Evolutionary conservation across 495 filamentous ascomycete species (phyloP).

Genomic region (Cairneyella variabilis): DNA sequence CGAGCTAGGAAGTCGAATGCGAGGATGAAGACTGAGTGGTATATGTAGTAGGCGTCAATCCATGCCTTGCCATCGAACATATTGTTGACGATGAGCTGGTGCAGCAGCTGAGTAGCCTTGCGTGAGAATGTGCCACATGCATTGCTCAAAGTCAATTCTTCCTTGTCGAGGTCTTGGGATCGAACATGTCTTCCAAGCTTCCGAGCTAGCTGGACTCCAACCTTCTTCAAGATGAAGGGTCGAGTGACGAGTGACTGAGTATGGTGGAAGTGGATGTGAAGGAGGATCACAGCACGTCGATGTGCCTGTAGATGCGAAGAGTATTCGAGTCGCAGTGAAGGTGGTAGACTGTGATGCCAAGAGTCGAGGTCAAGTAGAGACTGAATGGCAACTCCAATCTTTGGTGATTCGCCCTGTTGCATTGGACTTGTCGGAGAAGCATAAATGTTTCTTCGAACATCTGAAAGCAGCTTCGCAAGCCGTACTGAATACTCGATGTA

Average conservation of each 20-base stretch:
- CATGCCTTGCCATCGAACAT: constrained; percentile 25
- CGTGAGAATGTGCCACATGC: constrained; percentile 19
- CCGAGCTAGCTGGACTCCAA: constrained; percentile 20
- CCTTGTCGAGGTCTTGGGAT: constrained; percentile 23
- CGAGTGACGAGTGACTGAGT: constrained; percentile 28
- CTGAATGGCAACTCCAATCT: constrained; percentile 19
- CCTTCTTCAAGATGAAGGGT: constrained; percentile 29
- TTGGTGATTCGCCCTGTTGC: constrained; percentile 19
- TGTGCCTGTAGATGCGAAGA: constrained; percentile 23
- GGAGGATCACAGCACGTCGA: constrained; percentile 26
- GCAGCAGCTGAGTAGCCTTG: constrained; percentile 15
- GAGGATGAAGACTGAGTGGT: constrained; percentile 26
- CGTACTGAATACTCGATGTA: constrained; percentile 27
- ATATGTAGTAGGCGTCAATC: constrained; percentile 28
- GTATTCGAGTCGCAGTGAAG: constrained; percentile 23
- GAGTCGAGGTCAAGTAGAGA: constrained; percentile 33
- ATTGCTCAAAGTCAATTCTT: constrained; percentile 20
- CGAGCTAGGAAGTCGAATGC: constrained; percentile 26
- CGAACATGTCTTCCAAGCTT: constrained; percentile 20
- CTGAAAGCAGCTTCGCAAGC: constrained; percentile 14
- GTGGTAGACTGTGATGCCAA: constrained; percentile 36
- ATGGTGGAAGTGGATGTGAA: constrained; percentile 34
- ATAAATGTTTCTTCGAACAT: constrained; percentile 21
- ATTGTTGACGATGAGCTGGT: constrained; percentile 15
- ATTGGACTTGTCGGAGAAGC: constrained; percentile 10